Base-by-base conservation (phyloP, 768 basidiomycete genomes). In the Boletus coccyginus region DNA sequence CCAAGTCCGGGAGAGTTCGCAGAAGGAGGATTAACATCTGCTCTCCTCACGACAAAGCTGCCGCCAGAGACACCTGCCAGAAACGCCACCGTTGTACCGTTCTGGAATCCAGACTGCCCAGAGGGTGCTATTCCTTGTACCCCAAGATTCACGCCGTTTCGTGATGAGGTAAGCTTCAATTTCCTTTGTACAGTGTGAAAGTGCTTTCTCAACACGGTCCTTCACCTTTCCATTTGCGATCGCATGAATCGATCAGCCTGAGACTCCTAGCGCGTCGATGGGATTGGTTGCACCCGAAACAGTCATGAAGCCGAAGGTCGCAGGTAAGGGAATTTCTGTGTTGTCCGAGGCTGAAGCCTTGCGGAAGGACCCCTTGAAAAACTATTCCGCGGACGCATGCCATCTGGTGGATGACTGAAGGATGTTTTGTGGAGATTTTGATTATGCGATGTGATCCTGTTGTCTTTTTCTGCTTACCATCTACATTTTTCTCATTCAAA, bases 311-410 rank as follows among this genome's bases (percentile, higher is more conserved):
- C 77, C 78, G 50, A 88, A 86, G 72, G 76, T 74, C 58, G 70
- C 74, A 55, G 59, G 71, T 50, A 78, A 74, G 61, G 79, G 76
- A 12, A 70, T 75, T 10, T 62, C 68, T 24, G 70, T 78, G 39
- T 72, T 78, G 32, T 82, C 86, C 3, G 89, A 91, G 69, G 88
- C 88, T 33, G 90, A 92, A 66, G 89, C 88, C 3, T 67, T 92
- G 55, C 77, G 90, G 57, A 88, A 82, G 62, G 87, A 91, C 66
- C 90, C 90, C 2, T 72, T 92, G 67, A 91, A 89, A 76, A 92
- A 92, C 65, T 90, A 92, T 69, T 62, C 66, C n/a, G 41, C 33
- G 11, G 66, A 57, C 9, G 70, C 68, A 36, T 61, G 55, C 50
- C 50, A 46, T 13, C 33, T 62, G 32, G 56, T 59, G 42, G 70